These are phyloP conservation scores for Pachysandra terminalis DNA, from an alignment of 164 flowering plant species.

Conservation along the genomic window DNA sequence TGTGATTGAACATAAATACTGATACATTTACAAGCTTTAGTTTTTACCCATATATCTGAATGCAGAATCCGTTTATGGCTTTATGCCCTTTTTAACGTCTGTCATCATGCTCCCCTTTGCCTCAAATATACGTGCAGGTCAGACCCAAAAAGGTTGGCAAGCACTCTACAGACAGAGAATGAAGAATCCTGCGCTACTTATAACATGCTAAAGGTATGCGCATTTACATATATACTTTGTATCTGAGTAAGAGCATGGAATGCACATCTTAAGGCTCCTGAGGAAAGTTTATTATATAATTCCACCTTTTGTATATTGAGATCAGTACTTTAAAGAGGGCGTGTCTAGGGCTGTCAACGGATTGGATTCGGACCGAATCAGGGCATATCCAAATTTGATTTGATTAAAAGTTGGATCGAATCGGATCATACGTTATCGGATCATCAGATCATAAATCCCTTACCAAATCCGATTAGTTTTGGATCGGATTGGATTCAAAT, in stretches of 20 bases:
- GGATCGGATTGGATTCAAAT: too few species aligned
- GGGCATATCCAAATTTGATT: too few species aligned
- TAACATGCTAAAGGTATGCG: conserved; percentile 69
- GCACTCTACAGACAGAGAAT: conserved; percentile 18
- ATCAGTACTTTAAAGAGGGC: too few species aligned
- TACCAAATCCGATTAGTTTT: too few species aligned
- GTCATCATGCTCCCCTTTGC: neutral
- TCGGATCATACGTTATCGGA: too few species aligned
- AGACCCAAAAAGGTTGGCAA: conserved; percentile 63
- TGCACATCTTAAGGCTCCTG: neutral
- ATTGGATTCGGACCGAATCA: too few species aligned
- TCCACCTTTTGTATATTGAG: too few species aligned
- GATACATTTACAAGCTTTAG: neutral
- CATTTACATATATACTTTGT: neutral
- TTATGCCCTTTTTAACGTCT: too few species aligned
- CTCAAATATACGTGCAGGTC: conserved; percentile 30
- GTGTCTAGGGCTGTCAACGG: too few species aligned
- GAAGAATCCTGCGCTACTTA: conserved; percentile 58
- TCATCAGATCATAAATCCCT: too few species aligned
- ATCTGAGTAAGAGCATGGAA: neutral
- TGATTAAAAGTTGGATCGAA: too few species aligned
- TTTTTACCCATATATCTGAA: neutral
- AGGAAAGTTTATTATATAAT: neutral
- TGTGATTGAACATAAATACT: too few species aligned
- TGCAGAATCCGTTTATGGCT: neutral